Evolutionary conservation across 2,329 filamentous ascomycete genomes (phyloP).

Genomic region (Eutypella sp.): DNA sequence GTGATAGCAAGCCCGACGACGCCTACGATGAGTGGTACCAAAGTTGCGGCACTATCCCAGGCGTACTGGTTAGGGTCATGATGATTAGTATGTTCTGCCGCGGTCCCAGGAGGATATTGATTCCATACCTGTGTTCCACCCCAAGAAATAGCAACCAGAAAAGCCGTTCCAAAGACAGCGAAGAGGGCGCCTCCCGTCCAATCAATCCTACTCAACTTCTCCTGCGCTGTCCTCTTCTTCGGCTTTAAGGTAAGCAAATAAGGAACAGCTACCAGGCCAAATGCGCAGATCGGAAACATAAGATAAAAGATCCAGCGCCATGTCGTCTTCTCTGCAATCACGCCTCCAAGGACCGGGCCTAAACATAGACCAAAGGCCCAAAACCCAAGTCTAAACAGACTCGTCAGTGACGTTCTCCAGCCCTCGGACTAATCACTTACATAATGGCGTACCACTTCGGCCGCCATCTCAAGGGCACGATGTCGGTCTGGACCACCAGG

Average conservation of each 20-base stretch:
- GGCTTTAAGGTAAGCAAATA: conserved; percentile 37
- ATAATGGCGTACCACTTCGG: conserved; percentile 36
- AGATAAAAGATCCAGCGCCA: conserved; percentile 47
- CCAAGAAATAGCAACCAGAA: conserved; percentile 44
- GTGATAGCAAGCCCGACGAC: conserved; percentile 33
- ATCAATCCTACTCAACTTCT: conserved; percentile 38
- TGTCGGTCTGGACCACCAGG: conserved; percentile 36
- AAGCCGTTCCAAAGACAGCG: conserved; percentile 35
- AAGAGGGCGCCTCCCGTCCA: conserved; percentile 42
- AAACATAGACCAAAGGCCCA: conserved; percentile 37
- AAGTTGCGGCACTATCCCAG: conserved; percentile 35
- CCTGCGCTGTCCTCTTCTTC: conserved; percentile 22
- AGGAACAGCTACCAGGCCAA: conserved; percentile 34
- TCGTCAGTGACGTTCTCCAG: too few species aligned
- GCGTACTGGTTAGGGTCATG: conserved; percentile 25
- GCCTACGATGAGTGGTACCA: conserved; percentile 41
- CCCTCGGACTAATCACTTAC: conserved; percentile 22
- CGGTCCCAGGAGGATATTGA: background rate
- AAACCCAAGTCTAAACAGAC: conserved; percentile 21
- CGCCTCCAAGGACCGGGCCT: conserved; percentile 35
- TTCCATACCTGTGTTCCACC: conserved; percentile 31
- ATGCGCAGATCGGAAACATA: conserved; percentile 39
- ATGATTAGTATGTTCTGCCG: background rate
- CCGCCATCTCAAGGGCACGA: conserved; percentile 36
- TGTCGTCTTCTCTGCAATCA: conserved; percentile 28